Base-by-base conservation (phyloP, 768 basidiomycete species). In the Naganishia vaughanmartiniae region DNA sequence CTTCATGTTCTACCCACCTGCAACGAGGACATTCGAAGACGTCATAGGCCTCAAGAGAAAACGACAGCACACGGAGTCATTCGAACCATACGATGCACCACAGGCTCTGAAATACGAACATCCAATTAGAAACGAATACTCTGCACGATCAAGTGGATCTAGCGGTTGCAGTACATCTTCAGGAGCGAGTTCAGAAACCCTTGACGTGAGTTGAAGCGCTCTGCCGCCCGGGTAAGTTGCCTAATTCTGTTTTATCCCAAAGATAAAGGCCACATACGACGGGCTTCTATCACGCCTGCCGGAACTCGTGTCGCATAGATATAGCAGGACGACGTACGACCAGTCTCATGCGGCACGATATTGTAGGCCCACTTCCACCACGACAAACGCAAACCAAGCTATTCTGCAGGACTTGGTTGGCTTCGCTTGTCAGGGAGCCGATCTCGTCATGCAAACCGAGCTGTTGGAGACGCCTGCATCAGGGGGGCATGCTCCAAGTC, bases 181-280 rank as follows among this genome's bases (percentile, higher is more conserved):
- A 51, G 48, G 48, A 21, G 48, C 48, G 48, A 51, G 48, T 14
- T 51, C 48, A 9, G 48, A 51, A n/a, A 24, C 48, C 48, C 48
- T 51, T 24, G 48, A 55, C 14, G 30, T 55, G 17, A 55, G 54
- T 55, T 55, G 54, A 14, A 31, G 26, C 54, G 30, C 30, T 31
- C 33, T 19, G 21, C 36, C 2, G 1, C 12, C 5, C 24, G n/a
- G 34, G 7, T 15, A 2, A 2, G 11, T 1, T 14, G 3, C 14
- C 14, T 58, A 24, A 58, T 36, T n/a, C 34, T 33, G 36, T 36
- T 24, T 58, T 34, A 24, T 51, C 17, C 4, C 11, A 28, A 42
- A 63, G 60, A 63, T 63, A 19, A 63, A 26, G 6, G 36, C 36
- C 21, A 28, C 42, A 1, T 63, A 63, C 17, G 60, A 42, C 24